Percentiles rank a stretch among this genome's conserved stretches.
Evolutionary conservation across 2,329 filamentous ascomycete species (phyloP).

Genomic region (Leptographium lundbergii): DNA sequence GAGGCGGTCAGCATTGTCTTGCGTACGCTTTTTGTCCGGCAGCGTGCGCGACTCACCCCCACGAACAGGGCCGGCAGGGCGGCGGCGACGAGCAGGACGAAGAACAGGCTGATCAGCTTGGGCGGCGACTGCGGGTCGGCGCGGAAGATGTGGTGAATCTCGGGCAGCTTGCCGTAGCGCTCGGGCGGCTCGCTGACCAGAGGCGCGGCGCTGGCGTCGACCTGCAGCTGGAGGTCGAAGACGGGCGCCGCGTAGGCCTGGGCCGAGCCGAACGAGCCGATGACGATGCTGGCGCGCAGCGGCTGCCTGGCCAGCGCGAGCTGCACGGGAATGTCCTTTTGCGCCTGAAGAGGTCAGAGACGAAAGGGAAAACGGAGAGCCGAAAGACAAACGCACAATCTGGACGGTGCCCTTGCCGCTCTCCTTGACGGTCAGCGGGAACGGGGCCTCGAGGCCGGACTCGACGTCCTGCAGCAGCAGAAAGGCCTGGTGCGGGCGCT

Average conservation of each 20-base stretch:
- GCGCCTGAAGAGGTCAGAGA: conserved; percentile 43
- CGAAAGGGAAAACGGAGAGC: no score
- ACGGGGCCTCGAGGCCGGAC: conserved; percentile 75
- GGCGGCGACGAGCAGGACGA: conserved; percentile 58
- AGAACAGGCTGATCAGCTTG: conserved; percentile 64
- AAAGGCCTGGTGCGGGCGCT: conserved; percentile 90
- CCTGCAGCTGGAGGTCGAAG: conserved; percentile 59
- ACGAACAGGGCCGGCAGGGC: conserved; percentile 63
- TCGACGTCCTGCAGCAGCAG: conserved; percentile 63
- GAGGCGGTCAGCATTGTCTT: background rate
- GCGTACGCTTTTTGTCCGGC: no score
- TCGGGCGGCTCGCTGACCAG: conserved; percentile 51
- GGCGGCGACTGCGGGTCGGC: conserved; percentile 69
- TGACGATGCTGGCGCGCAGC: conserved; percentile 66
- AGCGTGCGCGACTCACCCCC: conserved; percentile 42
- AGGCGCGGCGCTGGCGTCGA: conserved; percentile 47
- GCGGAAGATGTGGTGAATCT: conserved; percentile 88
- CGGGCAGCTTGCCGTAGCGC: conserved; percentile 70
- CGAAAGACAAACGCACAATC: conserved; percentile 50
- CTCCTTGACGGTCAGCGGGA: conserved; percentile 72
- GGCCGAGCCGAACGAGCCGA: conserved; percentile 75
- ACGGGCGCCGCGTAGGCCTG: conserved; percentile 52
- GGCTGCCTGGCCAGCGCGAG: conserved; percentile 56
- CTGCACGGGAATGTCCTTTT: conserved; percentile 79
- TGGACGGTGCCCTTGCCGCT: conserved; percentile 77